A percentile compares a stretch with the other conserved stretches of the same genome.
These are phyloP conservation scores for Linum trigynum DNA, from an alignment of 345 rosid species.

Conservation along the genomic window DNA sequence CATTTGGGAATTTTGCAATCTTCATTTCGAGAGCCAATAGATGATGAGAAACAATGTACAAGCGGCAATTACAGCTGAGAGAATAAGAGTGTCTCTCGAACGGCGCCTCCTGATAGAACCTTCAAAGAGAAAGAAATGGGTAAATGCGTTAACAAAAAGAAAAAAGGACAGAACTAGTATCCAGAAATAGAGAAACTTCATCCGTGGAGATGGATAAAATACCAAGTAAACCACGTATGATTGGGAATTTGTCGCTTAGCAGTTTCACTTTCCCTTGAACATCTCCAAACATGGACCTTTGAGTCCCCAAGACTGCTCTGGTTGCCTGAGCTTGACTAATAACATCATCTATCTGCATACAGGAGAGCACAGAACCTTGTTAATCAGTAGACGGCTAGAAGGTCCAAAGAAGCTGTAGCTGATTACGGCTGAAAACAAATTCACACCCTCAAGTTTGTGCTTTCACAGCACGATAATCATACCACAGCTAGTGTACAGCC, in stretches of 20 bases:
- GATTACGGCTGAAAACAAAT: constrained; percentile 5
- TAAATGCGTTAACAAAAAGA: constrained; percentile 8
- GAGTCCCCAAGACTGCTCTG: constrained; percentile 79
- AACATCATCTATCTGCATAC: constrained; percentile 81
- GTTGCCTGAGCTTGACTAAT: constrained; percentile 93
- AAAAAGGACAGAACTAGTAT: neutral
- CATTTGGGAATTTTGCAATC: too few relatives aligned
- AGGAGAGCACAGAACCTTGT: constrained; percentile 8
- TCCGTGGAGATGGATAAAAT: constrained; percentile 7
- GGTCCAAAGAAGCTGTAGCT: neutral
- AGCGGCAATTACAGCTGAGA: constrained; percentile 85
- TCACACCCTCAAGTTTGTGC: neutral
- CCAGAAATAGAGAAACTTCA: constrained; percentile 1
- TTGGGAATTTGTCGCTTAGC: constrained; percentile 80
- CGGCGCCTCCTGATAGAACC: constrained; percentile 79
- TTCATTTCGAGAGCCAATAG: constrained; percentile 87
- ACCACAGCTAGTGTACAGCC: too few relatives aligned
- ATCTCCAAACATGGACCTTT: constrained; percentile 78
- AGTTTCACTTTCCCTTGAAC: constrained; percentile 90
- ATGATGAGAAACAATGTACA: constrained; percentile 87
- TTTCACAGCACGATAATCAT: too few relatives aligned
- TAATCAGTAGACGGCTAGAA: constrained; percentile 7
- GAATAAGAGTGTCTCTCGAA: constrained; percentile 84
- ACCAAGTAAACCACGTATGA: constrained; percentile 85
- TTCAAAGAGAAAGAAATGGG: constrained; percentile 12